Conservation (phyloP, 768 basidiomycete genomes). For the Tephrocybe sp. region DNA sequence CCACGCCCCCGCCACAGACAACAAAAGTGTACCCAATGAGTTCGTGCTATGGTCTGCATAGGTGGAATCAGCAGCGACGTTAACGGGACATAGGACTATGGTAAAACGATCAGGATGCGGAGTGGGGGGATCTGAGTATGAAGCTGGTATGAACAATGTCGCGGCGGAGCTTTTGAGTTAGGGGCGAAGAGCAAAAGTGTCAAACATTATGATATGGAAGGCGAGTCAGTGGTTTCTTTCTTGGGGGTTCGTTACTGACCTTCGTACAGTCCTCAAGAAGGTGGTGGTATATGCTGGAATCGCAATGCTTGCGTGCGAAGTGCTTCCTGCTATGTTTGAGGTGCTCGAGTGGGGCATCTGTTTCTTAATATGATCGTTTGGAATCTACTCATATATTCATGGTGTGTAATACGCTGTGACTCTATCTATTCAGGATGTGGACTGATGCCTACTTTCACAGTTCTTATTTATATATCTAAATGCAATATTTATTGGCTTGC, state of each 20-base stretch:
- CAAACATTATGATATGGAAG: slow-evolving; percentile 86
- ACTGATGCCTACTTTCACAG: too few species aligned
- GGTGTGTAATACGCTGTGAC: neutral
- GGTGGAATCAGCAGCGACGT: slow-evolving; percentile 42
- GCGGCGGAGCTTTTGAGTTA: slow-evolving; percentile 5
- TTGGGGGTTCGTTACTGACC: neutral
- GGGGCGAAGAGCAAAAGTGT: slow-evolving; percentile 32
- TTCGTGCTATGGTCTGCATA: slow-evolving; percentile 42
- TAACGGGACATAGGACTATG: slow-evolving; percentile 17
- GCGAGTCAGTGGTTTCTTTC: slow-evolving; percentile 50
- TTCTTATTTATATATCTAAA: neutral
- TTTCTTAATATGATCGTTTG: slow-evolving; percentile 24
- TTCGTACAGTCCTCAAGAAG: slow-evolving; percentile 75
- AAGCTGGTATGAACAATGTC: neutral
- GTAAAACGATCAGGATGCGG: slow-evolving; percentile 67
- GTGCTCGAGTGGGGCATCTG: slow-evolving; percentile 66
- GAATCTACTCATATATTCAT: neutral
- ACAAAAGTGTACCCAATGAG: slow-evolving; percentile 65
- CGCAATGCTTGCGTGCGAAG: slow-evolving; percentile 61
- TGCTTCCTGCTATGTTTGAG: slow-evolving; percentile 69
- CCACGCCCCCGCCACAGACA: slow-evolving; percentile 92
- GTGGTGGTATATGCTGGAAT: slow-evolving; percentile 91
- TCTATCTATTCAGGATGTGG: neutral
- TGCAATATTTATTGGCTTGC: too few species aligned
- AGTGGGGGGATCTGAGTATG: slow-evolving; percentile 22